phyloP scores from a whole-genome alignment of 2,329 filamentous ascomycete genomes.

The Knufia petricola region DNA sequence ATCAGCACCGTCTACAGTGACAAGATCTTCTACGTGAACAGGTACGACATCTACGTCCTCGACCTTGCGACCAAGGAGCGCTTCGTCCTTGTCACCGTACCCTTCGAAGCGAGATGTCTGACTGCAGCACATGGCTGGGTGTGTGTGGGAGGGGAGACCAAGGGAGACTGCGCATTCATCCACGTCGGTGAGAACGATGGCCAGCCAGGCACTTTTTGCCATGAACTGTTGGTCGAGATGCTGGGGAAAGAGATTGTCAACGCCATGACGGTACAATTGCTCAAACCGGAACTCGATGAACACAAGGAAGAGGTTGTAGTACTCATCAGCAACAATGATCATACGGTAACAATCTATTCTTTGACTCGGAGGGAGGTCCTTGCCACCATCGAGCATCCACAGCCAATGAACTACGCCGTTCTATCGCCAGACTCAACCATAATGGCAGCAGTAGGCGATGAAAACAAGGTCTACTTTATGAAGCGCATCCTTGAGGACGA shows the following conservation, averaged over 20 bases:
- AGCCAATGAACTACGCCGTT: conserved; percentile 87
- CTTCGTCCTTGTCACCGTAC: conserved; percentile 62
- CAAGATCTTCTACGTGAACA: conserved; percentile 75
- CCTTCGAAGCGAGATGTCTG: conserved; percentile 70
- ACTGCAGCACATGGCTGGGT: conserved; percentile 82
- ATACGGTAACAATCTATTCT: conserved; percentile 74
- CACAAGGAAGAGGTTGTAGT: conserved; percentile 47
- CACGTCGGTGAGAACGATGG: conserved; percentile 41
- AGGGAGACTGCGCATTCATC: conserved; percentile 77
- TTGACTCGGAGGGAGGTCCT: conserved; percentile 59
- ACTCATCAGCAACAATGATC: conserved; percentile 78
- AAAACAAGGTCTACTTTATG: conserved; percentile 78
- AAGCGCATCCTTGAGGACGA: conserved; percentile 38
- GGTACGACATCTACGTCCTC: conserved; percentile 62
- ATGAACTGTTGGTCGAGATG: conserved; percentile 32
- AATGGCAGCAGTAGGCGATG: conserved; percentile 77
- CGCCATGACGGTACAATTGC: conserved; percentile 54
- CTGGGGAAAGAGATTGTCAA: conserved; percentile 58
- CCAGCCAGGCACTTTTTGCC: conserved; percentile 30
- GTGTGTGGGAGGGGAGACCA: conserved; percentile 74
- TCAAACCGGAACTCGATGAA: conserved; percentile 34
- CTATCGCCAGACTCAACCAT: conserved; percentile 80
- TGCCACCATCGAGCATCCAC: conserved; percentile 63
- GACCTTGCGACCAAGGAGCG: conserved; percentile 55
- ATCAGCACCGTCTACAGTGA: conserved; percentile 71